phyloP scores from a whole-genome alignment of 2,329 filamentous ascomycete genomes.

The Trichoderma sp. region DNA sequence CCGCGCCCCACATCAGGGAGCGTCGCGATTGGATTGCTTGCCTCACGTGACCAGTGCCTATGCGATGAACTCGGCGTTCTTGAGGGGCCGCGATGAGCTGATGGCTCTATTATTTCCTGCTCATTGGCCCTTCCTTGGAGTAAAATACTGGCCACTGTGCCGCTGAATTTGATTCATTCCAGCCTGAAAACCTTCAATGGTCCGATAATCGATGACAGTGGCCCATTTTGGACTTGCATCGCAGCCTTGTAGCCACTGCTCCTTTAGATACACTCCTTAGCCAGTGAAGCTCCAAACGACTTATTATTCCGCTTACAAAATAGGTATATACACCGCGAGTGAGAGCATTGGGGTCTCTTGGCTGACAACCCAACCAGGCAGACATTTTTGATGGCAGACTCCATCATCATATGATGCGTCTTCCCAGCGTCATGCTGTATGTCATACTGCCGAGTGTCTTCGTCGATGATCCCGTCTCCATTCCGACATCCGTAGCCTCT shows the following conservation, averaged over 20 bases:
- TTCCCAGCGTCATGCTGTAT: slow-evolving; percentile 30
- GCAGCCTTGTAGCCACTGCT: slow-evolving; percentile 7
- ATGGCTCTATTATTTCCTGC: slow-evolving; percentile 28
- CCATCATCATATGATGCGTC: slow-evolving; percentile 23
- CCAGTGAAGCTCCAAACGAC: slow-evolving; percentile 24
- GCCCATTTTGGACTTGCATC: slow-evolving; percentile 3
- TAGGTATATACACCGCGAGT: slow-evolving; percentile 15
- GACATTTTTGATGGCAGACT: not conserved
- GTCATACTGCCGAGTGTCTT: slow-evolving; percentile 28
- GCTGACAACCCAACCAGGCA: slow-evolving; percentile 17
- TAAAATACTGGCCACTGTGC: slow-evolving; percentile 25
- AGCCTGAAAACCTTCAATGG: slow-evolving; percentile 6
- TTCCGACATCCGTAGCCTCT: slow-evolving; percentile 19
- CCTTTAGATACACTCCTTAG: slow-evolving; percentile 19
- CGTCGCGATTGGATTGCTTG: slow-evolving; percentile 20
- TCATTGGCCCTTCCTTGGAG: slow-evolving; percentile 28
- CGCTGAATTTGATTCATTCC: slow-evolving; percentile 9
- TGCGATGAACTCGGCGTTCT: slow-evolving; percentile 24
- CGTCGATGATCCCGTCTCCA: slow-evolving; percentile 24
- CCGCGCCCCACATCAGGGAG: slow-evolving; percentile 24
- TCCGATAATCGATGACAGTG: slow-evolving; percentile 8
- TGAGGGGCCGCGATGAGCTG: slow-evolving; percentile 30
- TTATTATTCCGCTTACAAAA: slow-evolving; percentile 9
- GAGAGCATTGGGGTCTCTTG: slow-evolving; percentile 4
- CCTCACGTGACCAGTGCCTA: slow-evolving; percentile 29